These are phyloP conservation scores for Crinitomyces ghanaensis DNA, from an alignment of 805 yeast species.

Conservation along the genomic window DNA sequence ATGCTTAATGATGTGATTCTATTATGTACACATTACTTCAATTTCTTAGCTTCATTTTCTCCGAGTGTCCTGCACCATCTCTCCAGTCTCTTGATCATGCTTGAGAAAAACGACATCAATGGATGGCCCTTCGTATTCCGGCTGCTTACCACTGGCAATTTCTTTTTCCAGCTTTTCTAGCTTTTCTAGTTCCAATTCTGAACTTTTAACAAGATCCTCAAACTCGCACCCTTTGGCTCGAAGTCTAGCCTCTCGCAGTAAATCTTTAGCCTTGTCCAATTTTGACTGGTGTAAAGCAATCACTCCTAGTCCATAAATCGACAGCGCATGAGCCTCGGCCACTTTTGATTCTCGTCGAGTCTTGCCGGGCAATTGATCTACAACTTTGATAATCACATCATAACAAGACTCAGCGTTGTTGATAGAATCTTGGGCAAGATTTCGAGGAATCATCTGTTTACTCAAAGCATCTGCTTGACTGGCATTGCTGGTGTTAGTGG, in stretches of 20 bases:
- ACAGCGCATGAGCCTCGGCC: slow-evolving; percentile 61
- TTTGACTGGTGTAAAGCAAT: slow-evolving; percentile 51
- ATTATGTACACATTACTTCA: no score
- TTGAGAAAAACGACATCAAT: slow-evolving; percentile 13
- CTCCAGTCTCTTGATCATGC: slow-evolving; percentile 7
- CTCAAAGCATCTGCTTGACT: slow-evolving; percentile 4
- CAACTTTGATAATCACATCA: slow-evolving; percentile 32
- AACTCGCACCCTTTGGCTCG: slow-evolving; percentile 60
- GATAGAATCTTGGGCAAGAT: slow-evolving; percentile 18
- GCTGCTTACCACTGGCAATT: slow-evolving; percentile 4
- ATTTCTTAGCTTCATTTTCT: no score
- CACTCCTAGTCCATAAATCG: slow-evolving; percentile 81
- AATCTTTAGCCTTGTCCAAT: slow-evolving; percentile 44
- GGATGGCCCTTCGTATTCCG: slow-evolving; percentile 10
- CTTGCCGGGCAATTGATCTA: slow-evolving; percentile 31
- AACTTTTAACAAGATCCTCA: slow-evolving; percentile 47
- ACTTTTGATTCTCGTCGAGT: slow-evolving; percentile 32
- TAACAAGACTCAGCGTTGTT: slow-evolving; percentile 28
- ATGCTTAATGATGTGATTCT: no score
- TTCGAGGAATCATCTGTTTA: no score
- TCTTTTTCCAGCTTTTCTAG: slow-evolving; percentile 25
- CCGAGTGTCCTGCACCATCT: no score
- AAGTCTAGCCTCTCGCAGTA: slow-evolving; percentile 56
- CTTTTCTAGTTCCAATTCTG: slow-evolving; percentile 55
- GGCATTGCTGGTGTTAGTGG: slow-evolving; percentile 1